Conservation (phyloP, 2,329 filamentous ascomycete species). For the Gnomoniopsis smithogilvyi region DNA sequence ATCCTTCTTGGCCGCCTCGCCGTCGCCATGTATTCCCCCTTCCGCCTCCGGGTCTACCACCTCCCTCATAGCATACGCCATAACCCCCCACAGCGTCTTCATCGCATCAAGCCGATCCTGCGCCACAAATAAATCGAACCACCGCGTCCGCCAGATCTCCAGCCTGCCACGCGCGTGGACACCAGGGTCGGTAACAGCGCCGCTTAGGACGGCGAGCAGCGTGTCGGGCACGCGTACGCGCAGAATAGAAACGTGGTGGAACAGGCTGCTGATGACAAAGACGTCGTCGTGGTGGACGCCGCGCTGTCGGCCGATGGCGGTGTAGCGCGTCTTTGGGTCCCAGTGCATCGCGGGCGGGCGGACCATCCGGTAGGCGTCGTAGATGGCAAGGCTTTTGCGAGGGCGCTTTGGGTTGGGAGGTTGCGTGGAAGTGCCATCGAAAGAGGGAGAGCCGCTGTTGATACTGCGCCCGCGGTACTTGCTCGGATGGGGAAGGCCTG, state of each 20-base stretch:
- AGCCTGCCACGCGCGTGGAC: slow-evolving; percentile 48
- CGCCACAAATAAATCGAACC: slow-evolving; percentile 58
- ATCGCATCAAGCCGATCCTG: slow-evolving; percentile 56
- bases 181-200: slow-evolving; percentile 29
- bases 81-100: slow-evolving; percentile 55
- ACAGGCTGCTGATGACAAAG: slow-evolving; percentile 58
- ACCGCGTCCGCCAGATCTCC: slow-evolving; percentile 54
- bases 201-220: slow-evolving; percentile 51
- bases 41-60: slow-evolving; percentile 25
- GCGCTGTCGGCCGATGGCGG: slow-evolving; percentile 49
- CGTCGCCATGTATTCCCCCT: slow-evolving; percentile 23
- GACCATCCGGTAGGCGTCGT: slow-evolving; percentile 63
- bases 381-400: slow-evolving; percentile 54
- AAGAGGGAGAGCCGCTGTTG: neutral
- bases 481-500: neutral
- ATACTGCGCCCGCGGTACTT: neutral
- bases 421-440: slow-evolving; percentile 15
- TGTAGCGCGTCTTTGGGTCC: slow-evolving; percentile 58
- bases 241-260: slow-evolving; percentile 59
- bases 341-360: slow-evolving; percentile 54
- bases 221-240: slow-evolving; percentile 55
- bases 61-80: slow-evolving; percentile 58
- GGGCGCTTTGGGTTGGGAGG: slow-evolving; percentile 41
- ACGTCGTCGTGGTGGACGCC: slow-evolving; percentile 55
- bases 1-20: slow-evolving; percentile 26